These are phyloP conservation scores for Candida schatavii DNA, from an alignment of 805 yeast genomes.

Conservation along the genomic window DNA sequence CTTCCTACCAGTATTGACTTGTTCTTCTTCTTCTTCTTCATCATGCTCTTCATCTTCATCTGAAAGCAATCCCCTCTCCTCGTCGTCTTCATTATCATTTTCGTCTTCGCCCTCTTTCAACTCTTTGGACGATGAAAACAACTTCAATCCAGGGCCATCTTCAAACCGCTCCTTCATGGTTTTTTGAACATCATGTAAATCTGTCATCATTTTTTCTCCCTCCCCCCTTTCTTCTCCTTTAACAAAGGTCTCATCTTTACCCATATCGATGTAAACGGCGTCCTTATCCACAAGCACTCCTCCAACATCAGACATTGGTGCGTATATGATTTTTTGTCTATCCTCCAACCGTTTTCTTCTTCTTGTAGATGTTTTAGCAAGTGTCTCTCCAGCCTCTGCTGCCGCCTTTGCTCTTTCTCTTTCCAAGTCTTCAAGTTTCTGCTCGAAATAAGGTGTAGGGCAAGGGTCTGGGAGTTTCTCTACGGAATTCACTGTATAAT, in stretches of 20 bases:
- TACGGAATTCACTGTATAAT: conserved; percentile 66
- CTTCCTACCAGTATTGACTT: conserved; percentile 59
- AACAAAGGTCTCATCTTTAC: conserved; percentile 52
- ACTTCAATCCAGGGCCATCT: conserved; percentile 67
- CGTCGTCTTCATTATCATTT: conserved; percentile 33
- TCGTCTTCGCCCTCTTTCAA: conserved; percentile 34
- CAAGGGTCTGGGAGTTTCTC: conserved; percentile 98
- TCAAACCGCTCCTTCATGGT: conserved; percentile 56
- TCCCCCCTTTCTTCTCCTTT: conserved; percentile 70
- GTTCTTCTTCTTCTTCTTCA: conserved; percentile 30
- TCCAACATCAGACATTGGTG: conserved; percentile 99
- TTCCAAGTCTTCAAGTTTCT: conserved; percentile 76
- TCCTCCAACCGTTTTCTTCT: conserved; percentile 92
- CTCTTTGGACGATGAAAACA: conserved; percentile 64
- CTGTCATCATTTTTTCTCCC: conserved; percentile 84
- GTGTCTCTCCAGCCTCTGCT: conserved; percentile 55
- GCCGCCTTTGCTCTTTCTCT: conserved; percentile 68
- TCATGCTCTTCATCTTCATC: conserved; percentile 31
- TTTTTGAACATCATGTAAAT: conserved; percentile 67
- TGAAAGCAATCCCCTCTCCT: conserved; percentile 20
- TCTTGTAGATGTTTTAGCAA: conserved; percentile 47
- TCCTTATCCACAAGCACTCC: conserved; percentile 96
- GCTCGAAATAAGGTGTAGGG: conserved; percentile 93
- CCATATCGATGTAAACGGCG: conserved; percentile 91
- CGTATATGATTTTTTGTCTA: conserved; percentile 89